Evolutionary conservation across 2,329 filamentous ascomycete species (phyloP), one percentile per base, ranked within the genome.

Genomic region (Diplodia scrobiculata): DNA sequence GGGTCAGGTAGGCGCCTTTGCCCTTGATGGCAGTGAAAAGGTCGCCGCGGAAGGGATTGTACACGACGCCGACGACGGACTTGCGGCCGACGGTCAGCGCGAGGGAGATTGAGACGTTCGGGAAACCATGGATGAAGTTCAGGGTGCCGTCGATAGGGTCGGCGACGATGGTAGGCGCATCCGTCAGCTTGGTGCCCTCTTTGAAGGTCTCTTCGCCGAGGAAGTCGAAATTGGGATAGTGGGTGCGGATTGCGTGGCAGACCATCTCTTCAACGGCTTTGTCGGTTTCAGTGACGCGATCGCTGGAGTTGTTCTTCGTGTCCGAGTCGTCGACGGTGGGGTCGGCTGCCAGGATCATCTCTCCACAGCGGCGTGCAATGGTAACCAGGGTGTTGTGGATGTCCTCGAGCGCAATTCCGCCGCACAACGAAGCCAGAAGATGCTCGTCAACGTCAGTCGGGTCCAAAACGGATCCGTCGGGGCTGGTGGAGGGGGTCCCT

Each of bases 241-340:
- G 75, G 2, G 73, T 66, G 29, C 71, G 73, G n/a, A 85, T 75
- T 3, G 75, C 74, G 0, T 72, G 68, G 7, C 79, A 80, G 25
- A 85, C 80, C 79, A 83, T 82, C 1, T 74, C 75, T 68, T 86
- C 84, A 5, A 86, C 80, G 1, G 82, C 81, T 59, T 79, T 80
- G 73, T 86, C 84, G 66, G 83, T 84, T 67, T 82, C 79, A 1
- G 84, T 85, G 47, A 86, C 84, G 1, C 84, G 75, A 68, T 86
- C 84, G 17, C 80, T 80, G 47, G 79, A 72, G 67, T 78, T 79
- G 66, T 76, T 76, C 68, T 79, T 78, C 2, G 68, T 70, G 7
- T 69, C 63, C 0, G 76, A 72, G 19, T 71, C 68, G 11, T 69
- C 69, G 29, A 73, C 66, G 2, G 68, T 69, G 3, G 68, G 69